These are phyloP conservation scores for Linderina pennispora DNA, from an alignment of 192 early-diverging fungal species.

Conservation along the genomic window DNA sequence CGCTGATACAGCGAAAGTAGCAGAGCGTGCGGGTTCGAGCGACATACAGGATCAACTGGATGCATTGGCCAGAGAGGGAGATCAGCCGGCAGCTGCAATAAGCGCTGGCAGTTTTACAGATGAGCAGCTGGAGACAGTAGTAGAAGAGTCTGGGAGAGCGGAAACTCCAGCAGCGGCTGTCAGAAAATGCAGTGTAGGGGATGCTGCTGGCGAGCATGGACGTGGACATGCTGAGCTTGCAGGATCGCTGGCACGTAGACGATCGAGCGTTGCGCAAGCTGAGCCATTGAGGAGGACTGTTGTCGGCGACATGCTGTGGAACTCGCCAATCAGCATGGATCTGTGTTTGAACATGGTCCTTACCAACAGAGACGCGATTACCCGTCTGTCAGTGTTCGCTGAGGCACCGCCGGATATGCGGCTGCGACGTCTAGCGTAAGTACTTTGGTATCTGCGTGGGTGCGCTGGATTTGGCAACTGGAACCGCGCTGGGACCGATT, in stretches of 20 bases:
- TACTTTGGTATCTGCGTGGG: slow-evolving; percentile 1
- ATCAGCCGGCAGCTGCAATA: too few species aligned
- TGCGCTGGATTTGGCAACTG: too few species aligned
- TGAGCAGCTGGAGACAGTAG: too few species aligned
- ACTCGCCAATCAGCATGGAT: slow-evolving; percentile 56
- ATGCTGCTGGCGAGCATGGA: not conserved
- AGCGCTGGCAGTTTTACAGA: too few species aligned
- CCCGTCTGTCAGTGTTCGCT: slow-evolving; percentile 56
- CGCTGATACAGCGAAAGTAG: not conserved
- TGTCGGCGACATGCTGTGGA: slow-evolving; percentile 26
- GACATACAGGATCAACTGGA: too few species aligned
- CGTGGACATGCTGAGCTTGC: too few species aligned
- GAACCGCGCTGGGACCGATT: too few species aligned
- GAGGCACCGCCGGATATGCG: slow-evolving; percentile 54
- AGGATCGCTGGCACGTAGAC: too few species aligned
- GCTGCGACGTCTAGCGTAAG: slow-evolving; percentile 54
- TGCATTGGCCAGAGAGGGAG: too few species aligned
- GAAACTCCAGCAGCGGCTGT: not conserved
- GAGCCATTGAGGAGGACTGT: slow-evolving; percentile 13
- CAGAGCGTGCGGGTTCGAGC: too few species aligned
- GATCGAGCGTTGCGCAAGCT: not conserved
- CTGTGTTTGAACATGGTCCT: slow-evolving; percentile 83
- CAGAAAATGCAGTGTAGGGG: not conserved
- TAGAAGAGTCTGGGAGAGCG: too few species aligned
- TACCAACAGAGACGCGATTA: slow-evolving; percentile 74